These are phyloP conservation scores for Simplicillium aogashimaense DNA, from an alignment of 2,329 filamentous ascomycete species.

Conservation along the genomic window DNA sequence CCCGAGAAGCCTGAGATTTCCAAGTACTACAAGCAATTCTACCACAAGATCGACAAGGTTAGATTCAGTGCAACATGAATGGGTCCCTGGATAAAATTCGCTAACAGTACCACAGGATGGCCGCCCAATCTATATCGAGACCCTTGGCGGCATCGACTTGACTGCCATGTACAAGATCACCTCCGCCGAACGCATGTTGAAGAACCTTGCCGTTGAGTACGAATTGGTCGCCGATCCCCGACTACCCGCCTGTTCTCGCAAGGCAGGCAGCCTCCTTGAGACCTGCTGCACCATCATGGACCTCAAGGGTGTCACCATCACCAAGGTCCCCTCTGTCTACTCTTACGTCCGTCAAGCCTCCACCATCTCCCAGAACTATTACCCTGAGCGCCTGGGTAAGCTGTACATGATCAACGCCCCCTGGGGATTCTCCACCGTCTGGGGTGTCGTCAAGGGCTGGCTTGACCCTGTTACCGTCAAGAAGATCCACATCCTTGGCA, in stretches of 20 bases:
- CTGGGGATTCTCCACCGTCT: constrained; percentile 86
- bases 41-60: constrained; percentile 91
- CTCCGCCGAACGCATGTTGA: constrained; percentile 83
- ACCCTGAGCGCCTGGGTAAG: constrained; percentile 91
- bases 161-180: constrained; percentile 88
- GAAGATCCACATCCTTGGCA: constrained; percentile 89
- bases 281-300: constrained; percentile 99
- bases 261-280: constrained; percentile 80
- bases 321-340: constrained; percentile 75
- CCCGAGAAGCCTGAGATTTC: constrained; percentile 74
- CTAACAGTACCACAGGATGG: constrained; percentile 56
- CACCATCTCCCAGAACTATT: constrained; percentile 94
- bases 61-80: constrained; percentile 23
- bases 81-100: constrained; percentile 1
- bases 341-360: constrained; percentile 79
- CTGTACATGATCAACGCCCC: constrained; percentile 97
- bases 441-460: constrained; percentile 82
- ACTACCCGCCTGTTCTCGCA: constrained; percentile 89
- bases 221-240: constrained; percentile 91
- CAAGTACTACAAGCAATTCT: constrained; percentile 95
- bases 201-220: constrained; percentile 95
- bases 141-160: constrained; percentile 88
- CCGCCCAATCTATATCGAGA: constrained; percentile 93
- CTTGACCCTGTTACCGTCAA: constrained; percentile 91
- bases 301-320: constrained; percentile 83